These are phyloP conservation scores for Colletotrichum destructivum DNA, from an alignment of 2,329 filamentous ascomycete genomes.

Conservation along the genomic window DNA sequence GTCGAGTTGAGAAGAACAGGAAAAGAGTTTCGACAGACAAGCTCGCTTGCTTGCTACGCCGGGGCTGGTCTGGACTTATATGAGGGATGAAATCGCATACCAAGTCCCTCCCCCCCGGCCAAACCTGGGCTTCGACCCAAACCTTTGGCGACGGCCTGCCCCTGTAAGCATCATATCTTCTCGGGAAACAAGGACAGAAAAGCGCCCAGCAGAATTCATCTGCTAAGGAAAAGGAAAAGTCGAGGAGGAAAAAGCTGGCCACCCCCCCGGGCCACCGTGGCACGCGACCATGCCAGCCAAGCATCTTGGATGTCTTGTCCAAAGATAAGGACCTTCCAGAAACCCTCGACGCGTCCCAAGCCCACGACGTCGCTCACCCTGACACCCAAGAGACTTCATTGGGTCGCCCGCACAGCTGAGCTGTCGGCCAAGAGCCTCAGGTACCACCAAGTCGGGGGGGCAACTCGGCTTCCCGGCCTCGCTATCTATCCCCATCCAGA, in stretches of 20 bases:
- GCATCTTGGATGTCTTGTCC: constrained; percentile 8
- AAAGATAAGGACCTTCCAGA: constrained; percentile 23
- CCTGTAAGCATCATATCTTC: not conserved
- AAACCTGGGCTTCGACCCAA: not conserved
- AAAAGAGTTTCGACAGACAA: not conserved
- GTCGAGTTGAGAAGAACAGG: not conserved
- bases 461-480: not conserved
- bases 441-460: not conserved
- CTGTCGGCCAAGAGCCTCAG: not conserved
- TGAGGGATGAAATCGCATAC: not conserved
- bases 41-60: not conserved
- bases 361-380: too few species aligned
- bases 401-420: not conserved
- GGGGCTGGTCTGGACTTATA: not conserved
- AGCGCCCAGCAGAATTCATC: not conserved
- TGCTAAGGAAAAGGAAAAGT: not conserved
- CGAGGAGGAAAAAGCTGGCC: not conserved
- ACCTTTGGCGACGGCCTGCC: not conserved
- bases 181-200: too few species aligned
- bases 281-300: constrained; percentile 30
- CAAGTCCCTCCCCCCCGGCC: not conserved
- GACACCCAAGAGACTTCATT: not conserved
- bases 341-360: not conserved
- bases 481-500: not conserved
- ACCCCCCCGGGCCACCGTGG: not conserved